Conservation (phyloP, 139 green algal species). For the Micractinium sp. region DNA sequence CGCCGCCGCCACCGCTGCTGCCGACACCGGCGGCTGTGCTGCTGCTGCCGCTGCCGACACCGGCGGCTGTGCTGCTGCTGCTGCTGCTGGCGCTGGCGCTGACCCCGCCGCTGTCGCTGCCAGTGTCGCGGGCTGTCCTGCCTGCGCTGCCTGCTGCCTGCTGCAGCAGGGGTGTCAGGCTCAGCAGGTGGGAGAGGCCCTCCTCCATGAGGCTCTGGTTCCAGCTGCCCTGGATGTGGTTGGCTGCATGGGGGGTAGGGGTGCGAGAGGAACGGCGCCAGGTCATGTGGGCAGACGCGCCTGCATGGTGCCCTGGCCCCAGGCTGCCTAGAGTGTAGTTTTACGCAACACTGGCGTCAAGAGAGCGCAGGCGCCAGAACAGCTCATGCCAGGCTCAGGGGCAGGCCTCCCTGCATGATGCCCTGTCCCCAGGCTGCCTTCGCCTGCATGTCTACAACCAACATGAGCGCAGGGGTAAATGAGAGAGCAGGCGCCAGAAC, state of each 20-base stretch:
- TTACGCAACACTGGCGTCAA: too few relatives aligned
- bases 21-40: too few relatives aligned
- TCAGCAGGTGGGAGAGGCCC: not conserved
- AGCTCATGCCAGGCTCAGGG: too few relatives aligned
- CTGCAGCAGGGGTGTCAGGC: not conserved
- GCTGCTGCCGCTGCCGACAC: not conserved
- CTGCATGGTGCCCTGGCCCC: too few relatives aligned
- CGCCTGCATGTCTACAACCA: too few relatives aligned
- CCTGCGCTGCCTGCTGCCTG: not conserved
- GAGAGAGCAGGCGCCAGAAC: too few relatives aligned
- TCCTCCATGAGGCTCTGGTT: constrained; percentile 2
- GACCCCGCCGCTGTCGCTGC: not conserved
- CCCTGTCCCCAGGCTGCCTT: too few relatives aligned
- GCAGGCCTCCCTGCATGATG: too few relatives aligned
- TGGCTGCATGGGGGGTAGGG: not conserved
- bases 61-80: not conserved
- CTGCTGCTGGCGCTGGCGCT: not conserved
- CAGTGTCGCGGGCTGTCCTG: not conserved
- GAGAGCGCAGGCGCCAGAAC: too few relatives aligned
- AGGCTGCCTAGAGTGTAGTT: too few relatives aligned
- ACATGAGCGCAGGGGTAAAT: too few relatives aligned
- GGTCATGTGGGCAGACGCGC: not conserved
- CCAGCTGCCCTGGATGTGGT: not conserved
- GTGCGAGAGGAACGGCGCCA: not conserved
- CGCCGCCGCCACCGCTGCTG: not conserved